phyloP scores from a whole-genome alignment of 306 rosid genomes.

The Heteromeles arbutifolia region DNA sequence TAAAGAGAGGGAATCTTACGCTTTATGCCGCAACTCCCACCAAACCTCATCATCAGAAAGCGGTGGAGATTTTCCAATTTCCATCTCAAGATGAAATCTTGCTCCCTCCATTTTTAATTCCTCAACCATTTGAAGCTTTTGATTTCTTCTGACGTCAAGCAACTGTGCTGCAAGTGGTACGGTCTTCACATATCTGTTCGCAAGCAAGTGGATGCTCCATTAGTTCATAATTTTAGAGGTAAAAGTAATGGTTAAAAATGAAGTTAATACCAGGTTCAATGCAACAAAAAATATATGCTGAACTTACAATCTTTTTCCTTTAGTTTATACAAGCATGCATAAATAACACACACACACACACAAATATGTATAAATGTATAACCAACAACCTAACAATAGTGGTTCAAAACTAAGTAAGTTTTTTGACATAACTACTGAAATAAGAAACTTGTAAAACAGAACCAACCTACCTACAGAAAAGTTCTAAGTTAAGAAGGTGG shows the following conservation, averaged over 20 bases:
- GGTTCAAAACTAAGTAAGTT: background rate
- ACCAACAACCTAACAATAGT: background rate
- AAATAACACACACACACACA: too few relatives aligned
- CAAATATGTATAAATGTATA: too few relatives aligned
- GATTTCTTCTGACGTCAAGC: constrained; percentile 86
- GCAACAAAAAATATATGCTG: background rate
- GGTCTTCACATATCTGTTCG: constrained; percentile 78
- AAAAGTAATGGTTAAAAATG: background rate
- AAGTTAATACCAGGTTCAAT: background rate
- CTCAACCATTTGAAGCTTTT: constrained; percentile 75
- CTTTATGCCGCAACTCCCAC: constrained; percentile 79
- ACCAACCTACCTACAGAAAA: background rate
- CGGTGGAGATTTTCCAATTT: constrained; percentile 94
- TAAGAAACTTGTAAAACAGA: background rate
- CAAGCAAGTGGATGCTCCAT: background rate
- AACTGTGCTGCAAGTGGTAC: constrained; percentile 94
- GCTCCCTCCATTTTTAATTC: constrained; percentile 59
- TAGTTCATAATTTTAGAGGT: background rate
- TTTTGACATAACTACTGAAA: background rate
- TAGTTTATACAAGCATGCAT: too few relatives aligned
- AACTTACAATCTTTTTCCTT: too few relatives aligned
- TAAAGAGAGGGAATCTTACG: constrained; percentile 43
- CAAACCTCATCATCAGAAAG: constrained; percentile 82
- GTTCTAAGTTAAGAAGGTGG: background rate
- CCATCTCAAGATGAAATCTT: constrained; percentile 73